These are phyloP conservation scores for Nasturtium officinale DNA, from an alignment of 345 rosid species.

Conservation along the genomic window DNA sequence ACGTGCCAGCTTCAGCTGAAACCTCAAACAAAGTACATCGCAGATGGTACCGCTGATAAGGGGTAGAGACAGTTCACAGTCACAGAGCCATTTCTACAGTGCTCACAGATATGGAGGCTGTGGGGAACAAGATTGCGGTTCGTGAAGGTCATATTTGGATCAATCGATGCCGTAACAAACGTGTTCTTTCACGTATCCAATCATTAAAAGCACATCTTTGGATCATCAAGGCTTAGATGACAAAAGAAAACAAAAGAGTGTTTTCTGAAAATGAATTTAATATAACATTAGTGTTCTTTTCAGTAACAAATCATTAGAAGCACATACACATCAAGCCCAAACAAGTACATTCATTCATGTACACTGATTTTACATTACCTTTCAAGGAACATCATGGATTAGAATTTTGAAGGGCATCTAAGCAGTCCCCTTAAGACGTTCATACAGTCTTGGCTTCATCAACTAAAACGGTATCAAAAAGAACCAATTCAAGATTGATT, in stretches of 20 bases:
- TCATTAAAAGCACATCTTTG: too few relatives aligned
- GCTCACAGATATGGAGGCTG: background rate
- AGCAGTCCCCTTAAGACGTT: constrained; percentile 8
- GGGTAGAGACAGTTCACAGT: background rate
- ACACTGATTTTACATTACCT: constrained; percentile 33
- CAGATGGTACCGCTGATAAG: background rate
- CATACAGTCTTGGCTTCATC: constrained; percentile 14
- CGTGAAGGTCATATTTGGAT: background rate
- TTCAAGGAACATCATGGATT: constrained; percentile 19
- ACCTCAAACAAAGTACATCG: too few relatives aligned
- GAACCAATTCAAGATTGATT: constrained; percentile 52
- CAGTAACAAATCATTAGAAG: background rate
- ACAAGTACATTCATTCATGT: constrained; percentile 40
- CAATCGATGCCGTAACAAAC: background rate
- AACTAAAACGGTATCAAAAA: background rate
- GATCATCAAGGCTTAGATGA: background rate
- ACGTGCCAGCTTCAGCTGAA: background rate
- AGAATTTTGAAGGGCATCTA: constrained; percentile 7
- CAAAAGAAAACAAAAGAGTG: background rate
- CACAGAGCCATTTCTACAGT: background rate
- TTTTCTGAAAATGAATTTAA: background rate
- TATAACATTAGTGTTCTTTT: background rate
- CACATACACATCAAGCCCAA: constrained; percentile 22
- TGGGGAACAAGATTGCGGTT: background rate
- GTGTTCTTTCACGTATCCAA: too few relatives aligned